These are phyloP conservation scores for Pyrenophora seminiperda DNA, from an alignment of 2,329 filamentous ascomycete genomes.

Conservation along the genomic window DNA sequence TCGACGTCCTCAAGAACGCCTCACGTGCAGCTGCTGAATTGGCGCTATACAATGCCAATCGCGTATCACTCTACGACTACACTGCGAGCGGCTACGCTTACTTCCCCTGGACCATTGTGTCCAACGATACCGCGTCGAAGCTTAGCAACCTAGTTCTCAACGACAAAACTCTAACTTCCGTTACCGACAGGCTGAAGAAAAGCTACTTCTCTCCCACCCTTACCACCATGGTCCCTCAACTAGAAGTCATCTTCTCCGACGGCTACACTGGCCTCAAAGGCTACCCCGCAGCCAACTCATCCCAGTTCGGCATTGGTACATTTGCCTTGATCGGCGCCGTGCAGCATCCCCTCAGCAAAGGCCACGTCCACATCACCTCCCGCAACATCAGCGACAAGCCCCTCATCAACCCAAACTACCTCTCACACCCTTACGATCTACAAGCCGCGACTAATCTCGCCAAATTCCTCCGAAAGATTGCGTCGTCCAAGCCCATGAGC, in stretches of 20 bases:
- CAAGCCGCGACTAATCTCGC: slow-evolving; percentile 25
- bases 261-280: slow-evolving; percentile 53
- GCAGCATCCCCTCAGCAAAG: slow-evolving; percentile 43
- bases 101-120: slow-evolving; percentile 50
- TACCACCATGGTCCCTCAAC: slow-evolving; percentile 45
- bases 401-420: slow-evolving; percentile 38
- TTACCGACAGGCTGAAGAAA: slow-evolving; percentile 28
- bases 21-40: slow-evolving; percentile 49
- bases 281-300: slow-evolving; percentile 34
- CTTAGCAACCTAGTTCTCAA: slow-evolving; percentile 43
- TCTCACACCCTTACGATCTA: slow-evolving; percentile 36
- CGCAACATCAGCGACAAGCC: slow-evolving; percentile 30
- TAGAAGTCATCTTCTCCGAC: slow-evolving; percentile 54
- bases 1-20: slow-evolving; percentile 32
- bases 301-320: slow-evolving; percentile 35
- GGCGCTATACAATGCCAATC: slow-evolving; percentile 41
- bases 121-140: slow-evolving; percentile 37
- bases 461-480: slow-evolving; percentile 37
- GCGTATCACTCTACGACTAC: slow-evolving; percentile 50
- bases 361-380: slow-evolving; percentile 33
- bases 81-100: slow-evolving; percentile 50
- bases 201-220: slow-evolving; percentile 44
- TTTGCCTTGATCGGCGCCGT: slow-evolving; percentile 45
- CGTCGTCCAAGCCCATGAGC: slow-evolving; percentile 33
- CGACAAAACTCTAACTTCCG: slow-evolving; percentile 17